Evolutionary conservation across 768 basidiomycete genomes (phyloP), one percentile per base, ranked within the genome.

Genomic region (Tubosaeta brunneosetosa): DNA sequence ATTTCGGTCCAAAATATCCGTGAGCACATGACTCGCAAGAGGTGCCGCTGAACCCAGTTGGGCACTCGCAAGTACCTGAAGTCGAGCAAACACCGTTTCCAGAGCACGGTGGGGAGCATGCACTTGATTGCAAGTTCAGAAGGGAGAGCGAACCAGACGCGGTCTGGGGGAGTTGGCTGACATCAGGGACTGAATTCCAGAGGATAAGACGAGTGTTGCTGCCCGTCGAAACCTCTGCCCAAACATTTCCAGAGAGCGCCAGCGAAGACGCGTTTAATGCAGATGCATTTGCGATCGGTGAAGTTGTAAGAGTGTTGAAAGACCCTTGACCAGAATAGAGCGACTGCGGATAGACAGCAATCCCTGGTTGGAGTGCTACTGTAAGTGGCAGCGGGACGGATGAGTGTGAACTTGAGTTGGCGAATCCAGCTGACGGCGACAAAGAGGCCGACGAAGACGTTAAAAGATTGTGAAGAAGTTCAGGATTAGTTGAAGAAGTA

Each of bases 151-250:
- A 73, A 29, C 73, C 73, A 1, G 76, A 67, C 33, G 69, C 71
- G 3, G 74, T 67, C 1, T 75, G 63, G 3, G 88, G 85, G 13
- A 91, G 75, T 64, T 91, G 84, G 3, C 80, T 71, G 19, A 86
- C 62, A 61, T 94, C 90, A 11, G 91, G 84, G 42, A 93, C 71
- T 10, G 86, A 81, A 55, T 89, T 82, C 88, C 89, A 94, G 31
- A 94, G 62, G 19, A 92, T 75, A 14, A 90, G 65, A 25, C 85
- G 84, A 34, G 73, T 72, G 52, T 76, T 79, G 27, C 74, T 73
- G n/a, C 79, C 76, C 1, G 81, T 69, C 6, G 75, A 76, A 11
- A 93, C 71, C 2, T 83, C 82, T 10, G 77, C 80, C 85, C 85
- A 92, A 0, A 85, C 73, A 51, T 84, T 82, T 17, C 77, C 74